Conservation (phyloP, 2,329 filamentous ascomycete genomes). For the Botryosphaeria dothidea region DNA sequence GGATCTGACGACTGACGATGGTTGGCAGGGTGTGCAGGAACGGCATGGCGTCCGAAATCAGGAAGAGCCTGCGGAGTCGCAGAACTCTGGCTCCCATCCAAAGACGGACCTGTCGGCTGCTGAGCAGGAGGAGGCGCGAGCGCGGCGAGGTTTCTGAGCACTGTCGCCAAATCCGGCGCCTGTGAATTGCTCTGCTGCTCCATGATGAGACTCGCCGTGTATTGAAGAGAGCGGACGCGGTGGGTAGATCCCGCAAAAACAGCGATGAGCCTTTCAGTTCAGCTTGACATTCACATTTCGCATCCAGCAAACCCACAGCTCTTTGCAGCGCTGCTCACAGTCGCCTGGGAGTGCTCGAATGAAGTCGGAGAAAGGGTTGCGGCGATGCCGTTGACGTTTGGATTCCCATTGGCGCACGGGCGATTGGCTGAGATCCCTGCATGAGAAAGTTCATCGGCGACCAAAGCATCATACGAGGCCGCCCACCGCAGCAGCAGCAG, state of each 20-base stretch:
- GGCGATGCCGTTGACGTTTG: not conserved
- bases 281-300: conserved; percentile 15
- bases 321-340: not conserved
- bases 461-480: conserved; percentile 8
- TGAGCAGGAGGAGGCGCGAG: conserved; percentile 20
- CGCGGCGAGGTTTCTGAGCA: conserved; percentile 36
- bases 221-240: conserved; percentile 2
- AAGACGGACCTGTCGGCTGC: not conserved
- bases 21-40: not conserved
- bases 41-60: not conserved
- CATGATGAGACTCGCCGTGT: conserved; percentile 27
- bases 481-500: not conserved
- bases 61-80: not conserved
- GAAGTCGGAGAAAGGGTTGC: not conserved
- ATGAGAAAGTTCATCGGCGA: conserved; percentile 17
- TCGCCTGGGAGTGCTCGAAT: not conserved
- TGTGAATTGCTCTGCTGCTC: conserved; percentile 26
- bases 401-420: not conserved
- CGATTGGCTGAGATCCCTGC: conserved; percentile 8
- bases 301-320: not conserved
- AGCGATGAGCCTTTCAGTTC: not conserved
- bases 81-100: not conserved
- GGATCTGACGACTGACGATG: not conserved
- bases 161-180: conserved; percentile 35
- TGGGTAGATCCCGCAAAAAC: not conserved